Evolutionary conservation across 441 rosid species (phyloP).

Genomic region (Manihot esculenta): DNA sequence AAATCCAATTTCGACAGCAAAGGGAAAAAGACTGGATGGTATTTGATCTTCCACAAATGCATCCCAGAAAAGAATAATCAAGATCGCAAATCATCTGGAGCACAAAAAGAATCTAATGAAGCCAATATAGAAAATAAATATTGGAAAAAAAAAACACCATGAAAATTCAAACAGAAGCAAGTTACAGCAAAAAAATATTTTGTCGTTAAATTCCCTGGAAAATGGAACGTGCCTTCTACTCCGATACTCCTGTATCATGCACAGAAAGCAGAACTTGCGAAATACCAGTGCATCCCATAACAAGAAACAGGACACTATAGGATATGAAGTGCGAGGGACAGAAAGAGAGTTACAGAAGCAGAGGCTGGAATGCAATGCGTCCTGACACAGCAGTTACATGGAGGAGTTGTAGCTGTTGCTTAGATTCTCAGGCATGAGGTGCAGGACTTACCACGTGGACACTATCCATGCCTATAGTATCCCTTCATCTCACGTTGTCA

Average conservation of each 20-base stretch:
- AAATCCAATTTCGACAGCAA: background rate
- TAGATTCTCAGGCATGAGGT: slow-evolving; percentile 49
- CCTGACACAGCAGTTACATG: slow-evolving; percentile 16
- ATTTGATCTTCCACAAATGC: background rate
- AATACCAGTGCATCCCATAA: background rate
- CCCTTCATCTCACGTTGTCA: too few species aligned
- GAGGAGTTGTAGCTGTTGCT: slow-evolving; percentile 10
- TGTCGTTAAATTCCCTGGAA: slow-evolving; percentile 24
- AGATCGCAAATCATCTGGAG: too few species aligned
- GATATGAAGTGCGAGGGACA: background rate
- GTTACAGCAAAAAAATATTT: background rate
- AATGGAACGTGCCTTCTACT: slow-evolving; percentile 15
- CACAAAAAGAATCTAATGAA: background rate
- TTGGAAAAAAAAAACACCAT: background rate
- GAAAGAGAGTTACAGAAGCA: background rate
- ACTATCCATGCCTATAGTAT: slow-evolving; percentile 25
- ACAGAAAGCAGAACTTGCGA: background rate
- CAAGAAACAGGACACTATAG: background rate
- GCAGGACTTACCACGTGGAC: slow-evolving; percentile 45
- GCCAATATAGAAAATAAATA: background rate
- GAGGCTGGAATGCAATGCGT: background rate
- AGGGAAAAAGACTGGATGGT: background rate
- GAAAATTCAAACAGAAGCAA: slow-evolving; percentile 6
- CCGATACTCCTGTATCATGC: background rate
- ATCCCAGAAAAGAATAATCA: background rate